phyloP scores from a whole-genome alignment of 768 basidiomycete species.

The Clitopilus hobsonii region DNA sequence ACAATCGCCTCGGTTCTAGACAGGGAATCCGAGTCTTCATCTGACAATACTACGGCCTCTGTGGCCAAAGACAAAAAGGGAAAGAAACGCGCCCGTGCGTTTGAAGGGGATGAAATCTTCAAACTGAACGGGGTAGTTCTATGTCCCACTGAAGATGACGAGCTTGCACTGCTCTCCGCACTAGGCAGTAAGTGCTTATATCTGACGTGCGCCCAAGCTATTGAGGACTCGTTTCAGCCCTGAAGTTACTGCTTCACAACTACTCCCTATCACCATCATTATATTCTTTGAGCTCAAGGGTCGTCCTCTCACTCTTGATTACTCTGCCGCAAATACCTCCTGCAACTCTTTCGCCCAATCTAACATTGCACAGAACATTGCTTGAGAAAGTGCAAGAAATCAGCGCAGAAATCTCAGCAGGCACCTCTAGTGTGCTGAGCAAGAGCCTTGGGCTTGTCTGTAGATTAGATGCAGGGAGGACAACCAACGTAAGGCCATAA shows the following conservation, averaged over 20 bases:
- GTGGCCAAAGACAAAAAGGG: constrained; percentile 42
- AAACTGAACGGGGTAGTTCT: constrained; percentile 39
- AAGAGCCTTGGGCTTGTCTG: constrained; percentile 57
- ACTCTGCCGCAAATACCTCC: constrained; percentile 52
- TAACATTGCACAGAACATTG: constrained; percentile 40
- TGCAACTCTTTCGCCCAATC: constrained; percentile 50
- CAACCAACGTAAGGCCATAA: constrained; percentile 5
- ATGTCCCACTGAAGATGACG: constrained; percentile 48
- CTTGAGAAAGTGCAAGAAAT: constrained; percentile 40
- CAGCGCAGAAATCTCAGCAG: constrained; percentile 44
- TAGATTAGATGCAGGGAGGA: constrained; percentile 2
- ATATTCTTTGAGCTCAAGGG: constrained; percentile 54
- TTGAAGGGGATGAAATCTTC: constrained; percentile 75
- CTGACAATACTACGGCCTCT: constrained; percentile 14
- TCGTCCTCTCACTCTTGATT: constrained; percentile 55
- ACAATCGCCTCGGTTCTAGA: constrained; percentile 44
- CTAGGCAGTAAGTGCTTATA: constrained; percentile 48
- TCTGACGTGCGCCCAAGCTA: neutral
- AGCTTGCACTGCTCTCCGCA: constrained; percentile 41
- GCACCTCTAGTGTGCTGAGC: constrained; percentile 56
- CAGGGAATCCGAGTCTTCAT: constrained; percentile 25
- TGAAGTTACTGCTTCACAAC: constrained; percentile 43
- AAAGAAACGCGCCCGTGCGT: constrained; percentile 66
- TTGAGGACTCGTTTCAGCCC: constrained; percentile 32
- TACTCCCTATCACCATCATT: constrained; percentile 46